Base-by-base conservation (phyloP, 2,329 filamentous ascomycete species). In the Talaromyces sp. region DNA sequence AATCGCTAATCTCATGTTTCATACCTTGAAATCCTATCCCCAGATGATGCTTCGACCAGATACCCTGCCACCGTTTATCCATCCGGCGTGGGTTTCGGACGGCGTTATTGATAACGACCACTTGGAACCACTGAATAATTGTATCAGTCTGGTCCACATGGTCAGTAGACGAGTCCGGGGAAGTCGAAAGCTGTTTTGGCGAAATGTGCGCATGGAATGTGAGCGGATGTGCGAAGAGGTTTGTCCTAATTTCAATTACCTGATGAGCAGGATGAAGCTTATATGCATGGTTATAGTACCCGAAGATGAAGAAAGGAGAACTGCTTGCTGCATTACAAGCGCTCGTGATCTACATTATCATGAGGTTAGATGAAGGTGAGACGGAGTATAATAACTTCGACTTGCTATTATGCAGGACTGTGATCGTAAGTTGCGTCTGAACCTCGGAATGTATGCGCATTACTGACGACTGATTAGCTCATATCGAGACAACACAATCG, bases 1-100 rank as follows among this genome's bases (percentile, higher is more conserved):
- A 67, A 76, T 70, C 10, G 69, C 73, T n/a, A 74, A 71, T 27
- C 73, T 81, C 2, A 79, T 82, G 1, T 63, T 75, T 7, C 75
- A 78, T 59, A 81, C 72, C 4, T 68, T 82, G 22, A 80, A 77
- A 67, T 81, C 80, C 0, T 82, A 79, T 67, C 76, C 78, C 1
- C 64, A 73, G 60, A 79, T 79, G 75, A 77, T 81, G 72, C 66
- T 77, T 35, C 73, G 69, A 11, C 70, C 78, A 25, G 71, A 75
- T n/a, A 71, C 69, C 3, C 74, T 81, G 41, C 80, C 80, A 45
- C 79, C 80, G 0, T 82, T 81, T 66, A 79, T 82, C 33, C 80
- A 82, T 67, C 73, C 76, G 1, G 57, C 66, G 27, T 64, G 74
- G 64, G 62, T 75, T 50, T 72, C 69, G 17, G 58, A n/a, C 9